Base-by-base conservation (phyloP, 257 asterid genomes). In the Coffea eugenioides region DNA sequence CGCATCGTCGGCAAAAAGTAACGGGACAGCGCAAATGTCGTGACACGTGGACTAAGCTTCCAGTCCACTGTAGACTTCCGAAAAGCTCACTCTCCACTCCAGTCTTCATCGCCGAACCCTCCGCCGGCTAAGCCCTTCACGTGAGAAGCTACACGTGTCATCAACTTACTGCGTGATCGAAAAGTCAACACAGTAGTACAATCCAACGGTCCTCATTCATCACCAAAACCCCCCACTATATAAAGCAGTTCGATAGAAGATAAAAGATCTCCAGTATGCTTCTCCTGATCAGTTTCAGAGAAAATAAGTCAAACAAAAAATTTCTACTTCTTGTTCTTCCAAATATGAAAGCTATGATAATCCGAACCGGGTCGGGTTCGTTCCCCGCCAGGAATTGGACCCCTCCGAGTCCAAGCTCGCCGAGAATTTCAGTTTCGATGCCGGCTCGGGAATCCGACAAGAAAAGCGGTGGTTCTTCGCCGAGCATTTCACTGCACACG, bases 331-430 rank as follows among this genome's bases (percentile, higher is more conserved):
- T 18, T 39, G 16, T 14, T 39, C 25, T 18, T 39, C 39, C 45
- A 45, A 59, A 49, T 61, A 89, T 92, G 96, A 81, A 84, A 52
- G 80, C 89, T 36, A 81, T 86, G 72, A 84, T 92, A 31, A 76
- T 80, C 31, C 87, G 96, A 77, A 85, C 92, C 34, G 86, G 88
- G 15, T 90, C 95, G 76, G 89, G 90, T 73, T 77, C 88, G 4
- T 14, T 87, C 6, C 84, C 89, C 15, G 48, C 67, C 77, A 85
- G 79, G 9, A 15, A 76, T 27, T 81, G 82, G 8, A 73, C 72
- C 6, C 6, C 65, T 8, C 34, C 87, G 36, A 61, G 69, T 11
- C 34, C 87, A 43, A 61, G 65, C 27, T 82, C 91, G 27, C 77
- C 83, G 2, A 77, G 80, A 10, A 70, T 77, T 21, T 71, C 89